Conservation (phyloP, 2,329 filamentous ascomycete species). For the Exophiala spinifera region DNA sequence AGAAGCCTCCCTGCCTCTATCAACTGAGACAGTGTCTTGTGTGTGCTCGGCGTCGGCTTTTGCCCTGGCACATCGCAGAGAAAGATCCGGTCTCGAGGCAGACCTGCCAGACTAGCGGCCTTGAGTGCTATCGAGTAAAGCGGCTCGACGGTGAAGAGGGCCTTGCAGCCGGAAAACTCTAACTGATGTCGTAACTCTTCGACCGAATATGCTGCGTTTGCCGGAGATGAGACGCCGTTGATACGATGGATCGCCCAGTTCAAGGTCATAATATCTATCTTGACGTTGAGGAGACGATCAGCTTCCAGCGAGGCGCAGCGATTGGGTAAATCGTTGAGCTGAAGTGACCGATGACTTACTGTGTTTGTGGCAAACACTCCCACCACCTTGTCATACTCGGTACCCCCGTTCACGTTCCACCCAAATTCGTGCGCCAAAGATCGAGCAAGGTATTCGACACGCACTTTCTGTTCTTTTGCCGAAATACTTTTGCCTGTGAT, state of each 20-base stretch:
- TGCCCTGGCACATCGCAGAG: conserved; percentile 61
- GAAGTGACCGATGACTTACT: conserved; percentile 39
- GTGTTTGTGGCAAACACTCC: conserved; percentile 77
- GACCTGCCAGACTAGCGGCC: conserved; percentile 61
- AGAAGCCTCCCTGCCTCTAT: conserved; percentile 56
- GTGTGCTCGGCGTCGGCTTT: conserved; percentile 35
- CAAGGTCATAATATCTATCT: conserved; percentile 70
- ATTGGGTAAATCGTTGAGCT: too few species aligned
- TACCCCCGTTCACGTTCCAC: conserved; percentile 66
- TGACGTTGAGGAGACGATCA: conserved; percentile 33
- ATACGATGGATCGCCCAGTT: conserved; percentile 72
- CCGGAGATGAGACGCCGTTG: conserved; percentile 70
- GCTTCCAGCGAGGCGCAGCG: background rate
- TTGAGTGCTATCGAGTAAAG: conserved; percentile 62
- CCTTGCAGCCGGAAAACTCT: conserved; percentile 64
- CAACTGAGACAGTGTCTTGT: conserved; percentile 65
- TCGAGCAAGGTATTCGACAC: conserved; percentile 65
- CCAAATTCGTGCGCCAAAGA: conserved; percentile 67
- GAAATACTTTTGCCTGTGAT: conserved; percentile 67
- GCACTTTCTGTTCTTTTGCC: conserved; percentile 59
- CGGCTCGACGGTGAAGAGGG: conserved; percentile 68
- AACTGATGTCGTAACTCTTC: conserved; percentile 70
- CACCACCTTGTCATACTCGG: conserved; percentile 78
- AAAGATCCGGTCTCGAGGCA: conserved; percentile 64
- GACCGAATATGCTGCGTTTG: conserved; percentile 70